Evolutionary conservation across 2,329 filamentous ascomycete species (phyloP).

Genomic region (Penicillium sclerotigenum): DNA sequence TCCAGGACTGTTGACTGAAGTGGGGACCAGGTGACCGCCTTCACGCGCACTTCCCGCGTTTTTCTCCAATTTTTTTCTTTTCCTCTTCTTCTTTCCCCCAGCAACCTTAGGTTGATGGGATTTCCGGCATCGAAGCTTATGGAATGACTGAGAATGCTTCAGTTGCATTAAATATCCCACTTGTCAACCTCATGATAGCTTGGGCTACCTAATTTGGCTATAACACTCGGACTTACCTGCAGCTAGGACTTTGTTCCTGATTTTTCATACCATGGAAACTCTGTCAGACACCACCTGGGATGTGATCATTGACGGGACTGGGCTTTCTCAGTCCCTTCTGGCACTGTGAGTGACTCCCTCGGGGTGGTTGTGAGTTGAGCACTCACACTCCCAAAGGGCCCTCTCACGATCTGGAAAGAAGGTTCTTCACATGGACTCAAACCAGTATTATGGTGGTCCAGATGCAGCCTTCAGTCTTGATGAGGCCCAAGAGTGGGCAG

Average conservation of each 20-base stretch:
- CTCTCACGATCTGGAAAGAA: constrained; percentile 90
- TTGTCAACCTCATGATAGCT: constrained; percentile 25
- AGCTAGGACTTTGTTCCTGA: constrained; percentile 14
- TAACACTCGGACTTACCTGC: constrained; percentile 20
- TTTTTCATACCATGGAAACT: constrained; percentile 60
- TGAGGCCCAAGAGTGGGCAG: constrained; percentile 74
- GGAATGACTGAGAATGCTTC: constrained; percentile 3
- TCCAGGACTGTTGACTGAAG: not conserved
- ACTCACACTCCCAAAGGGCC: constrained; percentile 65
- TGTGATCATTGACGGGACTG: constrained; percentile 74
- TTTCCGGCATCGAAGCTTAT: not conserved
- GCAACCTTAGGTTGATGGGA: not conserved
- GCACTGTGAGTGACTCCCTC: constrained; percentile 58
- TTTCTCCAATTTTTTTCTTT: constrained; percentile 8
- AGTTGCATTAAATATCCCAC: not conserved
- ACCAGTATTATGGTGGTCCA: constrained; percentile 80
- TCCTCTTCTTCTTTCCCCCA: not conserved
- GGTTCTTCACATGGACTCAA: constrained; percentile 82
- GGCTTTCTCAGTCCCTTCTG: constrained; percentile 73
- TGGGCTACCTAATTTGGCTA: constrained; percentile 12
- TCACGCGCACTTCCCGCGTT: constrained; percentile 6
- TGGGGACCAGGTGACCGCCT: constrained; percentile 9
- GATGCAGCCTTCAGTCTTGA: constrained; percentile 83
- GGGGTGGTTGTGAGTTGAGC: constrained; percentile 34
- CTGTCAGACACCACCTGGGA: constrained; percentile 74